These are phyloP conservation scores for Amanita jacksonii DNA, from an alignment of 768 basidiomycete species.

Conservation along the genomic window DNA sequence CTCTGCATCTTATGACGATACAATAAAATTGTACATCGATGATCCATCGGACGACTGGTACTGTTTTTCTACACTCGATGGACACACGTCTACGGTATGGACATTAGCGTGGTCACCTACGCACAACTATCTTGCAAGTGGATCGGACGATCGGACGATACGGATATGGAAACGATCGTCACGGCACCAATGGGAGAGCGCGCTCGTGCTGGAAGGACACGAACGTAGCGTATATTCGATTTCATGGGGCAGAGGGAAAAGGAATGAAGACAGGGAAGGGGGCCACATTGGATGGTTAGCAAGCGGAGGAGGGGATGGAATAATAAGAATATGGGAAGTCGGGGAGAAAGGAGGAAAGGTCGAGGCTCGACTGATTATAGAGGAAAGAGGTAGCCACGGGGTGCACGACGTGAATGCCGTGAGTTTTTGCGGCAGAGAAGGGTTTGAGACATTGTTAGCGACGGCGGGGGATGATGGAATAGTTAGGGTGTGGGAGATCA, in stretches of 20 bases:
- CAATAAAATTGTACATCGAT: conserved; percentile 86
- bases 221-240: conserved; percentile 74
- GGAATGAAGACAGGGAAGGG: conserved; percentile 17
- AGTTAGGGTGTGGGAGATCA: conserved; percentile 61
- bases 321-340: conserved; percentile 74
- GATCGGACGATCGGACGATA: conserved; percentile 78
- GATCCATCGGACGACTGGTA: conserved; percentile 95
- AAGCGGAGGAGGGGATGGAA: conserved; percentile 80
- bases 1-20: conserved; percentile 95
- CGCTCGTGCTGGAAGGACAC: conserved; percentile 52
- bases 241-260: conserved; percentile 50
- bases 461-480: conserved; percentile 83
- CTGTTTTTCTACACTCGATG: conserved; percentile 70
- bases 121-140: conserved; percentile 76
- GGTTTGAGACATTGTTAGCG: conserved; percentile 58
- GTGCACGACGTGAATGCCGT: conserved; percentile 81
- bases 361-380: conserved; percentile 33
- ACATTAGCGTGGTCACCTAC: conserved; percentile 71
- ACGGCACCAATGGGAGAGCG: conserved; percentile 54
- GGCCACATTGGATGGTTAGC: conserved; percentile 73
- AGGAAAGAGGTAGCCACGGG: conserved; percentile 59
- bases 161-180: conserved; percentile 72
- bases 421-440: conserved; percentile 69
- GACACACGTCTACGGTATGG: conserved; percentile 90
- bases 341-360: conserved; percentile 22